Percentiles rank a stretch among this genome's conserved stretches.
These are phyloP conservation scores for Schoenoplectus triqueter DNA, from an alignment of 202 grass and related monocot species.

Conservation along the genomic window DNA sequence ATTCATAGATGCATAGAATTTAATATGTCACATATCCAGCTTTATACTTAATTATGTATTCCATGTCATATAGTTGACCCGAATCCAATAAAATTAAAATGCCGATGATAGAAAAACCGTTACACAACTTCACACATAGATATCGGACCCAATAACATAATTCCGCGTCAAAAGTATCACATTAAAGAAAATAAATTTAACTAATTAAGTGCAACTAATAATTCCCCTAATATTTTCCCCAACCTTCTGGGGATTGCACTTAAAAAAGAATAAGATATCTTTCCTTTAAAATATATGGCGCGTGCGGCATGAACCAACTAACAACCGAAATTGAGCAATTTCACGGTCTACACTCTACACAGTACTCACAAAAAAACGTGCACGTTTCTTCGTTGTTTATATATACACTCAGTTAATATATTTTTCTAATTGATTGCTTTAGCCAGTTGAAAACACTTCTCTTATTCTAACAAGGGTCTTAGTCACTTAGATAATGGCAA, in stretches of 20 bases:
- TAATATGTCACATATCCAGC: neutral
- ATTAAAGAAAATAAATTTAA: neutral
- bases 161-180: neutral
- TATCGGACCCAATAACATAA: neutral
- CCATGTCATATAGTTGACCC: neutral
- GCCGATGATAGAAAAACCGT: neutral
- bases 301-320: slow-evolving; percentile 15
- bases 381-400: slow-evolving; percentile 30
- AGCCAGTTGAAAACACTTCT: neutral
- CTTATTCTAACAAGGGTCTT: neutral
- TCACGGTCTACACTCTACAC: neutral
- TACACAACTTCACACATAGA: neutral
- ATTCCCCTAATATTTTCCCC: neutral
- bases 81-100: neutral
- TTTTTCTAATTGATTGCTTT: neutral
- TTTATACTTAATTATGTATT: neutral
- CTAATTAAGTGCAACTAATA: neutral
- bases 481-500: neutral
- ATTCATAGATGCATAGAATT: neutral
- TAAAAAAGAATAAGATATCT: neutral
- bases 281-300: neutral
- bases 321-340: slow-evolving; percentile 3
- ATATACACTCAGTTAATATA: neutral
- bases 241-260: neutral
- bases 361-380: slow-evolving; percentile 29